phyloP scores from a whole-genome alignment of 2,329 filamentous ascomycete species.

The Chaetothyriales sp. region DNA sequence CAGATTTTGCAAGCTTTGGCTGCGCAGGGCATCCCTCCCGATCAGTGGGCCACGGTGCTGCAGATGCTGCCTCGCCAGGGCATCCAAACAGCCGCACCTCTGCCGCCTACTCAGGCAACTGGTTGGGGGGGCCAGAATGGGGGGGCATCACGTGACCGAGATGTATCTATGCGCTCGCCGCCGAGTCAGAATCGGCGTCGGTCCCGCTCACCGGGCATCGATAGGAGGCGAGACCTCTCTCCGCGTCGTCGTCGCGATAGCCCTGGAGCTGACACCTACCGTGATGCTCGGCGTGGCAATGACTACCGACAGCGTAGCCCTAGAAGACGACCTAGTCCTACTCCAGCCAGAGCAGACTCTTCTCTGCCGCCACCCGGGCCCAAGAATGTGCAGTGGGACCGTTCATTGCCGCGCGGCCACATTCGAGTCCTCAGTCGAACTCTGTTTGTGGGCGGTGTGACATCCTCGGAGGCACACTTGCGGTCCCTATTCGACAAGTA shows the following conservation, averaged over 20 bases:
- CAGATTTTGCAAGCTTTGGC: slow-evolving; percentile 60
- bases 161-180: slow-evolving; percentile 46
- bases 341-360: slow-evolving; percentile 33
- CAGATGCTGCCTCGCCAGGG: slow-evolving; percentile 33
- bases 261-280: slow-evolving; percentile 51
- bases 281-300: slow-evolving; percentile 37
- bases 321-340: slow-evolving; percentile 47
- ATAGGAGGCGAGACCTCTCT: slow-evolving; percentile 52
- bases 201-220: slow-evolving; percentile 63
- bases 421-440: slow-evolving; percentile 93
- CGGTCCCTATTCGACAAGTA: slow-evolving; percentile 65
- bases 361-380: slow-evolving; percentile 34
- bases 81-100: slow-evolving; percentile 23
- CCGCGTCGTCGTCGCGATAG: slow-evolving; percentile 49
- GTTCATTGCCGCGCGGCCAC: slow-evolving; percentile 52
- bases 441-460: slow-evolving; percentile 90
- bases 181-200: slow-evolving; percentile 50
- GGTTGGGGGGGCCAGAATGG: slow-evolving; percentile 24
- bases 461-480: slow-evolving; percentile 68
- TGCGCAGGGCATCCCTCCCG: slow-evolving; percentile 59
- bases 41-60: slow-evolving; percentile 53
- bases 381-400: slow-evolving; percentile 72
- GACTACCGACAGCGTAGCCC: slow-evolving; percentile 84
- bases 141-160: slow-evolving; percentile 31
- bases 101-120: slow-evolving; percentile 15